Conservation (phyloP, 306 rosid genomes). For the Dryas octopetala region DNA sequence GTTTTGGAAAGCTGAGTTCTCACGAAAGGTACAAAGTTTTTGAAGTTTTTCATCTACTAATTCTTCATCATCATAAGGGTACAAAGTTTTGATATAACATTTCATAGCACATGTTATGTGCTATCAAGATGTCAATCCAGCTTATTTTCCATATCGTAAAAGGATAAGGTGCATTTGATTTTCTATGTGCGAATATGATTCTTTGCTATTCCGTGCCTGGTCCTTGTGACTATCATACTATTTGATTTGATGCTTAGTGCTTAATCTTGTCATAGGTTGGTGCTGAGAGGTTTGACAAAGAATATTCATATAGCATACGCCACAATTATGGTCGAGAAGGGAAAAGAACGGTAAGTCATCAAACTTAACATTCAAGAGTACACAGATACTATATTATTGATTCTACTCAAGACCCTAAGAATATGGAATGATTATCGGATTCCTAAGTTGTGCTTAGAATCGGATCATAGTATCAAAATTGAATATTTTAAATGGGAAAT, state of each 20-base stretch:
- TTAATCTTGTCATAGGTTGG: slow-evolving; percentile 63
- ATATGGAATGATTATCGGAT: not conserved
- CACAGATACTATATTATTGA: not conserved
- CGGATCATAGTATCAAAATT: not conserved
- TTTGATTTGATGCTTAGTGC: slow-evolving; percentile 20
- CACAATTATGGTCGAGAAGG: slow-evolving; percentile 95
- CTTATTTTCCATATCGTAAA: not conserved
- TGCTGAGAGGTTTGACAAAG: slow-evolving; percentile 90
- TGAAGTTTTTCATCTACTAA: not conserved
- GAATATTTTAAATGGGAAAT: not conserved
- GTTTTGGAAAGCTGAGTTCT: slow-evolving; percentile 93
- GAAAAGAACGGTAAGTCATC: slow-evolving; percentile 78
- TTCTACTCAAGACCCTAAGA: not conserved
- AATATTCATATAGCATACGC: slow-evolving; percentile 76
- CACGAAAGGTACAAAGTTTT: slow-evolving; percentile 54
- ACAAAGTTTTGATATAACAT: not conserved
- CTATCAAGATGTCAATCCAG: not conserved
- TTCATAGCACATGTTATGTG: not conserved
- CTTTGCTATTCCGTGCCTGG: slow-evolving; percentile 5
- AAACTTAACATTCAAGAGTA: slow-evolving; percentile 9
- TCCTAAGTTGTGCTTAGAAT: not conserved
- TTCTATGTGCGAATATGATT: not conserved
- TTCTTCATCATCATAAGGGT: not conserved
- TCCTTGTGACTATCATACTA: slow-evolving; percentile 21
- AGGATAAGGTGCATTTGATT: not conserved